A percentile compares a stretch with the other conserved stretches of the same genome.
phyloP scores from a whole-genome alignment of 139 green algal genomes.

The Pedinophyceae sp. region DNA sequence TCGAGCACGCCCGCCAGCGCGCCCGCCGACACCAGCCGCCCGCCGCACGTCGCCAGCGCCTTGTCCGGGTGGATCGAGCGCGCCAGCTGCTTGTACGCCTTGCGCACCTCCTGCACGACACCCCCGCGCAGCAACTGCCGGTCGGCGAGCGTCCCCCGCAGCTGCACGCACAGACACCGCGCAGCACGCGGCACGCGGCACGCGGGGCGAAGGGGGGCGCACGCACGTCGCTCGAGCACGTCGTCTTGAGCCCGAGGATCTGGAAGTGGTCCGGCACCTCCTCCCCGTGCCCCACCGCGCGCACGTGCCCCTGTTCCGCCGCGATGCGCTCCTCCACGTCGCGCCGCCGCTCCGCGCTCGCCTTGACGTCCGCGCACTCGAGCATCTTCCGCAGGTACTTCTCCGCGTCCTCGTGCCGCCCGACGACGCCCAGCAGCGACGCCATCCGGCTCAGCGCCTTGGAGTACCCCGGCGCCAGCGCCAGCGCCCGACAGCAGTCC shows the following conservation, averaged over 20 bases:
- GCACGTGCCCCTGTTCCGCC: background rate
- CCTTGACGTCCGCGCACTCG: constrained; percentile 1
- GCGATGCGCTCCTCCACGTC: constrained; percentile 5
- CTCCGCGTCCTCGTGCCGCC: background rate
- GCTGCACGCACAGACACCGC: too few species aligned
- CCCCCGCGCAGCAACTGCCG: too few species aligned
- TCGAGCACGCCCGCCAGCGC: background rate
- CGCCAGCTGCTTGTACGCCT: background rate
- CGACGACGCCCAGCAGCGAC: background rate
- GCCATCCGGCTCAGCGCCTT: constrained; percentile 13
- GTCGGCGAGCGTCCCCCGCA: too few species aligned
- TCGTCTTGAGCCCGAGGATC: constrained; percentile 28
- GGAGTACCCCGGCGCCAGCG: constrained; percentile 41
- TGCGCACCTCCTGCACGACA: background rate
- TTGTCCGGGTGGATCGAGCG: background rate
- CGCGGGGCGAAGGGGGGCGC: too few species aligned
- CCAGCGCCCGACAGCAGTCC: constrained; percentile 48
- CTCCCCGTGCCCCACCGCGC: constrained; percentile 8
- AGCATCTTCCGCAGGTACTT: constrained; percentile 6
- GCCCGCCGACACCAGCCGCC: background rate
- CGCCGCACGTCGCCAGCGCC: background rate
- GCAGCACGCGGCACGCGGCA: too few species aligned
- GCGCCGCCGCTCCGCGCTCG: constrained; percentile 4
- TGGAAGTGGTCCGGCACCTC: constrained; percentile 41
- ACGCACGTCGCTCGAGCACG: constrained; percentile 6